Evolutionary conservation across 805 yeast genomes (phyloP).

Genomic region (Pichia exigua): DNA sequence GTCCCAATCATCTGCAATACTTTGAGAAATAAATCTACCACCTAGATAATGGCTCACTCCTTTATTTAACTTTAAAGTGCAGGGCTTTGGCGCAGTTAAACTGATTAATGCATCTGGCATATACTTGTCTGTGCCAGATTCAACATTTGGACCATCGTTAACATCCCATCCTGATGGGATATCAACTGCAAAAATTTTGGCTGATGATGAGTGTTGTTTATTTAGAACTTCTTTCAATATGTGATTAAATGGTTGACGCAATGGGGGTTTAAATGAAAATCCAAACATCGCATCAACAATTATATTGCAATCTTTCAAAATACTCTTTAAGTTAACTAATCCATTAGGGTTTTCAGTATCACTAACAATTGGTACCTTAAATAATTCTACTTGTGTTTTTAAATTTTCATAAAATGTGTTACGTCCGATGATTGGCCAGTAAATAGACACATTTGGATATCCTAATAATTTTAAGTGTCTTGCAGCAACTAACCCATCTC

Average conservation of each 20-base stretch:
- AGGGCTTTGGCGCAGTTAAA: slow-evolving; percentile 91
- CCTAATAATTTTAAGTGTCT: slow-evolving; percentile 81
- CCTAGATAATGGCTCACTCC: slow-evolving; percentile 68
- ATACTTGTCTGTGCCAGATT: slow-evolving; percentile 22
- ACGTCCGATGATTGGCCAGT: slow-evolving; percentile 66
- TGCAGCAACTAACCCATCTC: slow-evolving; percentile 95
- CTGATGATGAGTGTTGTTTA: slow-evolving; percentile 16
- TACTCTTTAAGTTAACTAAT: slow-evolving; percentile 16
- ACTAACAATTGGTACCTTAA: slow-evolving; percentile 53
- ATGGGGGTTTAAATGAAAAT: slow-evolving; percentile 85
- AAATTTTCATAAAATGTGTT: slow-evolving; percentile 52
- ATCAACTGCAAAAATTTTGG: slow-evolving; percentile 74
- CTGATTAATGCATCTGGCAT: slow-evolving; percentile 68
- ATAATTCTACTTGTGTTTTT: slow-evolving; percentile 55
- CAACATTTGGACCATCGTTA: slow-evolving; percentile 63
- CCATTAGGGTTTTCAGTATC: slow-evolving; percentile 3
- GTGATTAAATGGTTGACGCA: slow-evolving; percentile 65
- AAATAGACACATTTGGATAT: slow-evolving; percentile 57
- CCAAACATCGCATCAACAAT: slow-evolving; percentile 87
- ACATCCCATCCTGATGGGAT: slow-evolving; percentile 98
- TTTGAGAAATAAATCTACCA: slow-evolving; percentile 70
- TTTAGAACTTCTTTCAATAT: slow-evolving; percentile 36
- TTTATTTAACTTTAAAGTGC: slow-evolving; percentile 42
- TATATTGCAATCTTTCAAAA: slow-evolving; percentile 33
- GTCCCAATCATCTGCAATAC: slow-evolving; percentile 65